Evolutionary conservation across 2,329 filamentous ascomycete species (phyloP).

Genomic region (Fusarium drepaniforme): DNA sequence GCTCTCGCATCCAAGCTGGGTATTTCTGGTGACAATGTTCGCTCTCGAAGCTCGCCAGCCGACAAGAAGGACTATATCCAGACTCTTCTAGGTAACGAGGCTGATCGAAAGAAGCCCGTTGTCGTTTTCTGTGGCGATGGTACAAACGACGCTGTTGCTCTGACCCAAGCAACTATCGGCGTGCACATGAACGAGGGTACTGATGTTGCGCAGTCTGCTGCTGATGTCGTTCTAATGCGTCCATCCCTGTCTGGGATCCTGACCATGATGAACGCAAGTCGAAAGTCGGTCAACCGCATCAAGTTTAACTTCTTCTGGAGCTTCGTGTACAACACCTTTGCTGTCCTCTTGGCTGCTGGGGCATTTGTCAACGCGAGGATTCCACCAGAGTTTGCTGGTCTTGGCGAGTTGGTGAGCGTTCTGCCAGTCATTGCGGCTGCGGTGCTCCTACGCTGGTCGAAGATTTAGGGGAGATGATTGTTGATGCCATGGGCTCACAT

Average conservation of each 20-base stretch:
- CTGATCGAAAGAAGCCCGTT: constrained; percentile 45
- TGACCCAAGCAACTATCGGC: constrained; percentile 78
- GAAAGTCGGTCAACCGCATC: constrained; percentile 61
- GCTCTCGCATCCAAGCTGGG: constrained; percentile 53
- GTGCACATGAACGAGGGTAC: constrained; percentile 73
- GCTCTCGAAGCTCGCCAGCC: constrained; percentile 57
- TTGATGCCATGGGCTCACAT: not conserved
- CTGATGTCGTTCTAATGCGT: constrained; percentile 77
- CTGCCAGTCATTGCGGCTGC: constrained; percentile 70
- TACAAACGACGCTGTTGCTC: constrained; percentile 81
- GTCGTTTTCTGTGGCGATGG: constrained; percentile 83
- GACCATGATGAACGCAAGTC: constrained; percentile 67
- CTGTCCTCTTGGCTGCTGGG: constrained; percentile 75
- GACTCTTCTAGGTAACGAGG: constrained; percentile 44
- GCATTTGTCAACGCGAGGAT: constrained; percentile 68
- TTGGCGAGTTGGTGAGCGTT: constrained; percentile 82
- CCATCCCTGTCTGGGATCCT: constrained; percentile 67
- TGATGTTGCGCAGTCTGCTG: constrained; percentile 75
- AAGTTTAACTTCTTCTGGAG: constrained; percentile 79
- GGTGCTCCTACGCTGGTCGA: constrained; percentile 42
- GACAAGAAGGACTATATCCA: constrained; percentile 62
- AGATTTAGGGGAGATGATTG: constrained; percentile 25
- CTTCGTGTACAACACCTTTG: constrained; percentile 77
- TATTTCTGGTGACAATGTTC: constrained; percentile 54
- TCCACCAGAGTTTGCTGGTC: constrained; percentile 72